Evolutionary conservation across 768 basidiomycete species (phyloP).

Genomic region (Boletellus emodensis): DNA sequence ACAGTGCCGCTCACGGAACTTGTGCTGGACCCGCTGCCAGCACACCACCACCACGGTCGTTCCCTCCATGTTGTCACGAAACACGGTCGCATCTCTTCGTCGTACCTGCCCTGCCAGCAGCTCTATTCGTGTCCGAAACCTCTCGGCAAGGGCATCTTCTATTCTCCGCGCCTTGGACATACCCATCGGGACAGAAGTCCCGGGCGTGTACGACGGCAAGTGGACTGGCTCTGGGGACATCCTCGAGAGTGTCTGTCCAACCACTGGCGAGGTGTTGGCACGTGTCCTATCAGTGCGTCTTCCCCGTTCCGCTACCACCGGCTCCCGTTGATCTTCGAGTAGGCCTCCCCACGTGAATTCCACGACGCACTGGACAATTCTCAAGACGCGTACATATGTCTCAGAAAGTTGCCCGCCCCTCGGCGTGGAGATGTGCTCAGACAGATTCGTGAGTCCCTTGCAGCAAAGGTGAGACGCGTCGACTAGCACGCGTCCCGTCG

Average conservation of each 20-base stretch:
- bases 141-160: conserved; percentile 69
- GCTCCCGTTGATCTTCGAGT: conserved; percentile 10
- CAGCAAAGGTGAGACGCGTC: conserved; percentile 55
- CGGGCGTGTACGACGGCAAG: conserved; percentile 78
- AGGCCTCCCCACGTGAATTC: conserved; percentile 74
- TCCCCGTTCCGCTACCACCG: not conserved
- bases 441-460: conserved; percentile 80
- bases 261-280: conserved; percentile 83
- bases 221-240: conserved; percentile 77
- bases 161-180: conserved; percentile 66
- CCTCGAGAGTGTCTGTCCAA: conserved; percentile 70
- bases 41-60: not conserved
- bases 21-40: not conserved
- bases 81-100: conserved; percentile 8
- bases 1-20: too few relatives aligned
- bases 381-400: conserved; percentile 64
- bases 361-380: conserved; percentile 63
- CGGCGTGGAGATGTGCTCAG: conserved; percentile 83
- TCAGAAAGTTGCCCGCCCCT: conserved; percentile 81
- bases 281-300: conserved; percentile 61
- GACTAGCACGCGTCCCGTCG: not conserved
- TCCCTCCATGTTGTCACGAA: conserved; percentile 24
- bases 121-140: conserved; percentile 30
- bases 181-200: conserved; percentile 47
- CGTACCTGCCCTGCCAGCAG: not conserved